These are phyloP conservation scores for Murraya koenigii DNA, from an alignment of 345 rosid genomes.

Conservation along the genomic window DNA sequence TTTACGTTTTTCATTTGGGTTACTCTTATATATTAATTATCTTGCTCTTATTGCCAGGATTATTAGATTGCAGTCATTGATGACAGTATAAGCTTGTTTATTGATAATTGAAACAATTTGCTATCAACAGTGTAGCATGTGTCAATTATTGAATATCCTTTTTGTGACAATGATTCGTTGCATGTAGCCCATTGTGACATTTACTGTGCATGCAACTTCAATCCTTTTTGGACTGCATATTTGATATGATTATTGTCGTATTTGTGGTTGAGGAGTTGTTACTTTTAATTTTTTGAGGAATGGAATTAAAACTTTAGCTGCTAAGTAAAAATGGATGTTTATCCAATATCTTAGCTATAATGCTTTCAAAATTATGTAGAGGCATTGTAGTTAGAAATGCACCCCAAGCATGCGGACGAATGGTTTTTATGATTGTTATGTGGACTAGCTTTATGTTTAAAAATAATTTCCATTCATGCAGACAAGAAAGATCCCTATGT, in stretches of 20 bases:
- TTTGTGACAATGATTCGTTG: too few relatives aligned
- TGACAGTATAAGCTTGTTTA: too few relatives aligned
- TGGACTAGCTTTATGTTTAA: conserved; percentile 21
- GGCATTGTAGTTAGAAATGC: too few relatives aligned
- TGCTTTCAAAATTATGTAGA: too few relatives aligned
- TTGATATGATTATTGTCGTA: not conserved
- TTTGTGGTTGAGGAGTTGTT: too few relatives aligned
- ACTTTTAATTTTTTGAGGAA: too few relatives aligned
- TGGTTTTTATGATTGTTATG: conserved; percentile 29
- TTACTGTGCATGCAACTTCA: not conserved
- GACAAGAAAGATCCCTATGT: conserved; percentile 17
- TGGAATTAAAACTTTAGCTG: too few relatives aligned
- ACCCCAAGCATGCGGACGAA: conserved; percentile 33
- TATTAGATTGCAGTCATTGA: not conserved
- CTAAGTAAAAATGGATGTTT: too few relatives aligned
- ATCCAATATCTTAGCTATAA: too few relatives aligned
- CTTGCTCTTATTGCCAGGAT: not conserved
- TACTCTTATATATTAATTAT: not conserved
- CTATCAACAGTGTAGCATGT: too few relatives aligned
- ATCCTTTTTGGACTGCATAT: not conserved
- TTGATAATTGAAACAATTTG: too few relatives aligned
- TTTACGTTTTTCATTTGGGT: not conserved
- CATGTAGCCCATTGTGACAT: not conserved
- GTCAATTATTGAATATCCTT: too few relatives aligned
- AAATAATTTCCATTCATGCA: conserved; percentile 14